Percentiles rank a stretch among this genome's conserved stretches.
Evolutionary conservation across 371 early-diverging fungal species (phyloP).

Genomic region (Spraguea lophii): DNA sequence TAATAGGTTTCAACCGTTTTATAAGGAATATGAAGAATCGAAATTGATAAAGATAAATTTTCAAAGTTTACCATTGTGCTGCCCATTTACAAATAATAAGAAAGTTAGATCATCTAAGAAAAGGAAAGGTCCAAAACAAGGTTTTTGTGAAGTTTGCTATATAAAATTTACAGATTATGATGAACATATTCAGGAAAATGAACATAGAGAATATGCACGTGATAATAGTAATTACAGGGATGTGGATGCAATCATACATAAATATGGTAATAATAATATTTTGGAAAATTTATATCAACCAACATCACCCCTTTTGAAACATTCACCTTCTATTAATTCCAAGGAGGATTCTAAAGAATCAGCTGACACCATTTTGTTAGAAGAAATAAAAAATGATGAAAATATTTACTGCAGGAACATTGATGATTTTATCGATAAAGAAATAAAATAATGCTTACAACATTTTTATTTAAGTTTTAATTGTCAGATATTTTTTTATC

Average conservation of each 20-base stretch:
- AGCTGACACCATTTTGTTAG: no score
- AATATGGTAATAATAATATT: no score
- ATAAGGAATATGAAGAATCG: conserved; percentile 36
- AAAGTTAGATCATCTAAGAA: conserved; percentile 7
- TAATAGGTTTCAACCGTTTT: conserved; percentile 35
- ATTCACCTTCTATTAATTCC: no score
- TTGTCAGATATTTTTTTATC: no score
- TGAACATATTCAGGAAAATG: conserved; percentile 21
- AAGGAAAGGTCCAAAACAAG: conserved; percentile 8
- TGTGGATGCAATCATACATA: conserved; percentile 39
- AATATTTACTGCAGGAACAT: no score
- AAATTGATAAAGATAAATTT: conserved; percentile 20
- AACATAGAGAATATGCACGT: conserved; percentile 27
- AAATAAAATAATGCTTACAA: no score
- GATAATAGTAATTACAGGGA: conserved; percentile 28
- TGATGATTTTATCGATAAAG: no score
- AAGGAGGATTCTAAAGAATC: no score
- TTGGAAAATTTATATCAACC: no score
- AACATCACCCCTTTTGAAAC: no score
- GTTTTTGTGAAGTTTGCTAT: conserved; percentile 44
- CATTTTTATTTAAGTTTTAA: conserved; percentile 1
- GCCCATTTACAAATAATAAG: conserved; percentile 15
- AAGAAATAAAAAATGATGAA: no score
- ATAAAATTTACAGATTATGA: conserved; percentile 35
- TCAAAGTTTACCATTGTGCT: conserved; percentile 11